A percentile compares a stretch with the other conserved stretches of the same genome.
Evolutionary conservation across 2,329 filamentous ascomycete species (phyloP).

Genomic region (Trichoderma asperellum): DNA sequence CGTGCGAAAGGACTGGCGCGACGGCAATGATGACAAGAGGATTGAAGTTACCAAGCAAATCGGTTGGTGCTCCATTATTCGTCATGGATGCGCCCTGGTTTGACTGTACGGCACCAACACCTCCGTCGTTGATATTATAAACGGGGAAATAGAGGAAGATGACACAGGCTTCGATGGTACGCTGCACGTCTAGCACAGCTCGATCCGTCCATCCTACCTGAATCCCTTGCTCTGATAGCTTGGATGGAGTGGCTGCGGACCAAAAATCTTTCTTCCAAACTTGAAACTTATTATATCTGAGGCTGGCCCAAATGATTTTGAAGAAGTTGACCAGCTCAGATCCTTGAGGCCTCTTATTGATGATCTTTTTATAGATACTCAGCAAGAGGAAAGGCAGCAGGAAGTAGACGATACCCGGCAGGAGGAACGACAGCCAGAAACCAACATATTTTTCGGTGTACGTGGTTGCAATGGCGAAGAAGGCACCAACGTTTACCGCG

Average conservation of each 20-base stretch:
- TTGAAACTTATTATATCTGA: conserved; percentile 21
- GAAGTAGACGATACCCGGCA: conserved; percentile 28
- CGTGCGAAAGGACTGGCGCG: conserved; percentile 22
- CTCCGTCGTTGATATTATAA: conserved; percentile 29
- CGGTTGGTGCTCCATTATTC: conserved; percentile 29
- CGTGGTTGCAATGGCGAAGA: conserved; percentile 27
- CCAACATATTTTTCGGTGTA: conserved; percentile 29
- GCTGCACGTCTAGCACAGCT: conserved; percentile 25
- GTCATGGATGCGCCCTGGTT: conserved; percentile 30
- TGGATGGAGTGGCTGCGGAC: conserved; percentile 18
- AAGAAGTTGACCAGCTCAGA: conserved; percentile 27
- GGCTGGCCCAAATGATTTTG: conserved; percentile 23
- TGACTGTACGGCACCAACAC: conserved; percentile 26
- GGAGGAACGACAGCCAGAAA: conserved; percentile 28
- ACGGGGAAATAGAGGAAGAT: conserved; percentile 29
- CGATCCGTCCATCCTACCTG: conserved; percentile 25
- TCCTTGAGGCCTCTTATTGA: conserved; percentile 23
- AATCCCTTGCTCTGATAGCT: conserved; percentile 19
- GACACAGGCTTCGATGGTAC: conserved; percentile 26
- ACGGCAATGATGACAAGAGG: conserved; percentile 26
- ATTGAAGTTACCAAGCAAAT: conserved; percentile 29
- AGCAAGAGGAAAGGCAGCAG: conserved; percentile 23
- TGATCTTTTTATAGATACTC: conserved; percentile 10
- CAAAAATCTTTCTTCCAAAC: conserved; percentile 29
- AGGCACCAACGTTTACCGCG: conserved; percentile 29